These are phyloP conservation scores for Paxillus ammoniavirescens DNA, from an alignment of 768 basidiomycete species.

Conservation along the genomic window DNA sequence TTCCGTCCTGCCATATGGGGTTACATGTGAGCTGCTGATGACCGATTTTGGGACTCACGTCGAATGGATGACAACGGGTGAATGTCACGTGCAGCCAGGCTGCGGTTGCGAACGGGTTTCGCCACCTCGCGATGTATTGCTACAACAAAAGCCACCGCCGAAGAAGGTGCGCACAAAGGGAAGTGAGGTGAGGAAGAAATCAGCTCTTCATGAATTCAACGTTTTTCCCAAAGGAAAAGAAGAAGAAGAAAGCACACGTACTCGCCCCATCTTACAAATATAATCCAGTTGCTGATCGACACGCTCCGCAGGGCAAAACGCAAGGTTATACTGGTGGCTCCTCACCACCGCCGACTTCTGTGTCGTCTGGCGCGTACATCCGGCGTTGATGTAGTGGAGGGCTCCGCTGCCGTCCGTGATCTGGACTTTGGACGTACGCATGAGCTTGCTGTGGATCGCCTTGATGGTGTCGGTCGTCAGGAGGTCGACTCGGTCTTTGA, in stretches of 20 bases:
- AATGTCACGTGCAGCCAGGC: constrained; percentile 35
- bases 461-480: constrained; percentile 30
- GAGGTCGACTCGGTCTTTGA: constrained; percentile 23
- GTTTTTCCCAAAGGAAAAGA: too few relatives aligned
- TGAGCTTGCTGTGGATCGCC: constrained; percentile 26
- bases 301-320: constrained; percentile 28
- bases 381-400: constrained; percentile 30
- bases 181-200: neutral
- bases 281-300: constrained; percentile 34
- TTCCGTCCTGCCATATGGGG: constrained; percentile 26
- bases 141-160: constrained; percentile 2
- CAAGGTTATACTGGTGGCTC: constrained; percentile 33
- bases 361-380: constrained; percentile 26
- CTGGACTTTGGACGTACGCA: constrained; percentile 31
- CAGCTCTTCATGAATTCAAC: too few relatives aligned
- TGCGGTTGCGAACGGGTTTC: constrained; percentile 37
- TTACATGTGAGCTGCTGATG: neutral
- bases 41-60: constrained; percentile 21
- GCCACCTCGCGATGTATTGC: constrained; percentile 38
- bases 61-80: constrained; percentile 35
- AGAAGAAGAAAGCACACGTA: constrained; percentile 7
- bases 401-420: constrained; percentile 15
- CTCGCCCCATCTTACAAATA: constrained; percentile 35
- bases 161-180: neutral
- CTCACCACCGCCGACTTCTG: constrained; percentile 30